Evolutionary conservation across 768 basidiomycete species (phyloP), one percentile per base, ranked within the genome.

Genomic region (Antrodiella citrinella): DNA sequence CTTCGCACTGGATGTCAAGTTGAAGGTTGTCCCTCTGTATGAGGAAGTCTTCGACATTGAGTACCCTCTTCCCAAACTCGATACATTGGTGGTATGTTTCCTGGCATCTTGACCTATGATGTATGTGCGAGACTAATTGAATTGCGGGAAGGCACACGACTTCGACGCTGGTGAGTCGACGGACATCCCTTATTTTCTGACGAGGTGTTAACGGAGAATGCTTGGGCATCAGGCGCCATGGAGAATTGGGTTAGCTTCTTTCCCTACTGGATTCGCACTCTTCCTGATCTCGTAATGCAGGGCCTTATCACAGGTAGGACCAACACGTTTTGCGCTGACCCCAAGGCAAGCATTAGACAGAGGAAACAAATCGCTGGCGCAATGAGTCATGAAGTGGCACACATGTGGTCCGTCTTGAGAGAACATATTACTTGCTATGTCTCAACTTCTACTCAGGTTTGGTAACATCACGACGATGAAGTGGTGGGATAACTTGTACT

Each of bases 401-500:
- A 88, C 62, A 85, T 89, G 84, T 85, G 86, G 83, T 82, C 4
- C 18, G 18, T 46, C 30, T 46, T 38, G 30, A 1, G 12, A 40
- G 13, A 15, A 42, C n/a, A n/a, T n/a, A n/a, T 44, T 44, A 11
- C 13, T 21, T 9, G 13, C 43, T 9, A 12, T 15, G 21, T 12
- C 11, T 44, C 38, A 39, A 39, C 18, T 11, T 24, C 19, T 46
- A 12, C 25, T 11, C 22, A 73, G 89, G 90, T 95, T 94, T 58
- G 93, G 92, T 26, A 86, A 96, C 63, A 87, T 96, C 60, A 85
- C 90, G 4, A 96, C 92, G 0, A 94, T 95, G 91, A 81, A 80
- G 59, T 92, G 90, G 89, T 92, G 89, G 88, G 82, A 88, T 55
- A 84, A 88, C 64, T 74, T 91, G 40, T 88, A 88, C 65, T 67